Percentiles rank a stretch among this genome's conserved stretches.
Evolutionary conservation across 2,329 filamentous ascomycete genomes (phyloP).

Genomic region (Gremmenia infestans): DNA sequence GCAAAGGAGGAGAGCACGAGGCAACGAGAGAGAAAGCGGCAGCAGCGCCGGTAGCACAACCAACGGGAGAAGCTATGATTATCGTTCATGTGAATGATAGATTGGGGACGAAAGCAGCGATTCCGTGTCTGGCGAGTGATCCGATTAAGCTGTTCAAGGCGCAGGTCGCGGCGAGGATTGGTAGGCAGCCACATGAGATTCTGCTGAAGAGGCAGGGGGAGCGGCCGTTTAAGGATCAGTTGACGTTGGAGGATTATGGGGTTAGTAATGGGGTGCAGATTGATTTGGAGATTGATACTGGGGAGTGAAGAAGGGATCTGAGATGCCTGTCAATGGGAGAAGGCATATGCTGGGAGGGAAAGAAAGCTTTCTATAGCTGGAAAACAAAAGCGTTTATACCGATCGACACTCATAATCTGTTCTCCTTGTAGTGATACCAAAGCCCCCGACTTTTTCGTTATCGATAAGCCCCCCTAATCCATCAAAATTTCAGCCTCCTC

Average conservation of each 20-base stretch:
- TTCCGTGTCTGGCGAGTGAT: constrained; percentile 83
- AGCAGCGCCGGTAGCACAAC: constrained; percentile 17
- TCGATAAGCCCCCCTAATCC: constrained; percentile 16
- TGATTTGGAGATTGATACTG: constrained; percentile 34
- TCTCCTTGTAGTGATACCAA: neutral
- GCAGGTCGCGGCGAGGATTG: constrained; percentile 84
- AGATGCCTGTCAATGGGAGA: neutral
- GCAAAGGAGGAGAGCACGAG: constrained; percentile 3
- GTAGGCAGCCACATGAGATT: constrained; percentile 85
- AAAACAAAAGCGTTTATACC: too few species aligned
- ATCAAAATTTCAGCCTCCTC: neutral
- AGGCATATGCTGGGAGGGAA: neutral
- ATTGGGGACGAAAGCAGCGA: constrained; percentile 91
- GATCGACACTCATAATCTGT: too few species aligned
- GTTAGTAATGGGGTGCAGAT: constrained; percentile 75
- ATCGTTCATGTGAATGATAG: constrained; percentile 91
- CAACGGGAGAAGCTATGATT: constrained; percentile 71
- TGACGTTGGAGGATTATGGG: constrained; percentile 88
- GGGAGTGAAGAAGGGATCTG: constrained; percentile 22
- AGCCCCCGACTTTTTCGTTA: constrained; percentile 9
- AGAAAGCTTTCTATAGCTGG: neutral
- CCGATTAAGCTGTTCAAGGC: constrained; percentile 84
- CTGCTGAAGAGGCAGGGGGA: constrained; percentile 88
- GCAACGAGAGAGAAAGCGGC: constrained; percentile 1
- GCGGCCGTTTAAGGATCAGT: constrained; percentile 85